Evolutionary conservation across 768 basidiomycete species (phyloP).

Genomic region (Podaxis pistillaris): DNA sequence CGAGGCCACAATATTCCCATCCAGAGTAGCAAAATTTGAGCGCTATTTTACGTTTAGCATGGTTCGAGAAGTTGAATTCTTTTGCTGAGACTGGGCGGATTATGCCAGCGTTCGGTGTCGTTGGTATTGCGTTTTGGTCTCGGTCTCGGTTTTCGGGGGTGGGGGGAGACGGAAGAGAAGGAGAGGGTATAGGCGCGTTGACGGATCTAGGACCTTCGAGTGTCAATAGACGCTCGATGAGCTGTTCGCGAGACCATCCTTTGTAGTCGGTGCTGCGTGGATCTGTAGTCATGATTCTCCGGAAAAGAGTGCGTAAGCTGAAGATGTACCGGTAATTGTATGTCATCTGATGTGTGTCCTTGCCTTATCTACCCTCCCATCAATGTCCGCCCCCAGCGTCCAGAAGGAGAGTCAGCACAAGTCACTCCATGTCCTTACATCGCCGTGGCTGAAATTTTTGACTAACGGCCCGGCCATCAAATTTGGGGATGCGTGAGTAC

Average conservation of each 20-base stretch:
- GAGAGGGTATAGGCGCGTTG: neutral
- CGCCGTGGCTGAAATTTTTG: neutral
- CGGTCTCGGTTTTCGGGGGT: neutral
- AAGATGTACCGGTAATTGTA: slow-evolving; percentile 5
- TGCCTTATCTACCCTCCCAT: neutral
- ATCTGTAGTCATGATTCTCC: slow-evolving; percentile 16
- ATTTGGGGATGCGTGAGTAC: too few species aligned
- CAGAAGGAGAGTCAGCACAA: neutral
- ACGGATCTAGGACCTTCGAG: slow-evolving; percentile 43
- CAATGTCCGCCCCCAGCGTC: neutral
- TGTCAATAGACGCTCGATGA: slow-evolving; percentile 61
- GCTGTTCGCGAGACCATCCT: slow-evolving; percentile 53
- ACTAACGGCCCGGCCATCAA: neutral
- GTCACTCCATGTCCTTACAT: neutral
- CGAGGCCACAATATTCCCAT: slow-evolving; percentile 89
- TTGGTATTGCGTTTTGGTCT: neutral
- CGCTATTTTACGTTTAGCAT: slow-evolving; percentile 87
- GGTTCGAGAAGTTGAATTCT: slow-evolving; percentile 60
- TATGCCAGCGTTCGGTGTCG: neutral
- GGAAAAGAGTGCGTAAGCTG: slow-evolving; percentile 10
- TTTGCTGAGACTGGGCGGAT: slow-evolving; percentile 13
- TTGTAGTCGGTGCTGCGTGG: slow-evolving; percentile 23
- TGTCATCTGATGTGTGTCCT: neutral
- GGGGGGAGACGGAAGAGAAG: neutral
- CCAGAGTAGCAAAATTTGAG: slow-evolving; percentile 92